Percentiles rank a stretch among this genome's conserved stretches.
These are phyloP conservation scores for Sclerospora graminicola DNA, from an alignment of 352 stramenopile genomes.

Conservation along the genomic window DNA sequence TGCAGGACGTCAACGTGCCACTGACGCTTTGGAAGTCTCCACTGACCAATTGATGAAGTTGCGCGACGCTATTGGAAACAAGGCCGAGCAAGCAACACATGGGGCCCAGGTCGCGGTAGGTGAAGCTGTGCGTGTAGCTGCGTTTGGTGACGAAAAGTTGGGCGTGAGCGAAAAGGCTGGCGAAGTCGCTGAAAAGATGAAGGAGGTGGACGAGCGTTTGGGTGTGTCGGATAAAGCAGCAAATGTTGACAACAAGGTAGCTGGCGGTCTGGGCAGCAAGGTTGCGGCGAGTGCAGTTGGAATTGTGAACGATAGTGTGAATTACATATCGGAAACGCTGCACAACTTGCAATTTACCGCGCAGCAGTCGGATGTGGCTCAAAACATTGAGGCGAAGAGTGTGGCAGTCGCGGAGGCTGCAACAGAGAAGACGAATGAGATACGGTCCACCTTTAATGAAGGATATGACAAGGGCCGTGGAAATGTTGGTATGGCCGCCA, in stretches of 20 bases:
- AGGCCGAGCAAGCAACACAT: constrained; percentile 14
- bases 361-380: constrained; percentile 30
- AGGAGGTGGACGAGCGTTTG: too few species aligned
- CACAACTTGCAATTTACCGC: constrained; percentile 45
- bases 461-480: constrained; percentile 18
- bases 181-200: too few species aligned
- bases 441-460: constrained; percentile 19
- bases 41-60: constrained; percentile 40
- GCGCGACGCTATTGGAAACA: constrained; percentile 31
- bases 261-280: too few species aligned
- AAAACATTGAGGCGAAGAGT: too few species aligned
- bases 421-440: constrained; percentile 15
- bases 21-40: constrained; percentile 44
- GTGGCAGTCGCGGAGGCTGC: too few species aligned
- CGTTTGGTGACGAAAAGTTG: too few species aligned
- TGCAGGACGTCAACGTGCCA: constrained; percentile 37
- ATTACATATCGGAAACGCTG: constrained; percentile 56
- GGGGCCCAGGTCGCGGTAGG: constrained; percentile 27
- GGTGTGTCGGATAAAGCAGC: too few species aligned
- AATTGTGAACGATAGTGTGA: constrained; percentile 50
- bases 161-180: too few species aligned
- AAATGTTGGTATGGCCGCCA: constrained; percentile 13
- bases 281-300: constrained; percentile 43
- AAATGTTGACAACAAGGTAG: too few species aligned
- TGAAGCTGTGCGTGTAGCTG: constrained; percentile 29